Percentiles rank a stretch among this genome's conserved stretches.
Conservation (phyloP, 768 basidiomycete genomes). For the Mycena albidolilacea region DNA sequence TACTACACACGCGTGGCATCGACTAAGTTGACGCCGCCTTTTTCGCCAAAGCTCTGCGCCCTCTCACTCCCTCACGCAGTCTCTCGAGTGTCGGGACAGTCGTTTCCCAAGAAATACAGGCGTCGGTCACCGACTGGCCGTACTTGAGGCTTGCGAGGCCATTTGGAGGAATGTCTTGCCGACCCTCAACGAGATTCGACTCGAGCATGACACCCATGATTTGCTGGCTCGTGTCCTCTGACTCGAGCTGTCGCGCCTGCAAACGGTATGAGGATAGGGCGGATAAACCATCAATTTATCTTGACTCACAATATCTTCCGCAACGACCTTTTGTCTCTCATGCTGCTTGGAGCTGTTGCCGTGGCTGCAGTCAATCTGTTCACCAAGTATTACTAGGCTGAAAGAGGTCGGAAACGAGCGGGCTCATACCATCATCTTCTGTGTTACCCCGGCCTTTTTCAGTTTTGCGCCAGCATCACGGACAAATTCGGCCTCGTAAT, state of each 20-base stretch:
- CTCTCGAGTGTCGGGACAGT: conserved; percentile 87
- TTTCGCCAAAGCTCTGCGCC: conserved; percentile 70
- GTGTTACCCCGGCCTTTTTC: conserved; percentile 80
- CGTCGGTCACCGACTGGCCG: conserved; percentile 91
- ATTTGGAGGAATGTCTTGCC: conserved; percentile 84
- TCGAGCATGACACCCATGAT: conserved; percentile 98
- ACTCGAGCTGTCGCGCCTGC: conserved; percentile 82
- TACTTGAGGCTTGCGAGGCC: conserved; percentile 84
- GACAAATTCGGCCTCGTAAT: conserved; percentile 87
- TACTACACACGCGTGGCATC: too few relatives aligned
- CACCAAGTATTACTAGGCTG: not conserved
- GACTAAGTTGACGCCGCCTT: conserved; percentile 43
- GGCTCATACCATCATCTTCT: conserved; percentile 86
- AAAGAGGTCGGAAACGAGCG: not conserved
- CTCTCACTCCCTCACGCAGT: conserved; percentile 89
- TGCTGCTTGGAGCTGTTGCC: conserved; percentile 97
- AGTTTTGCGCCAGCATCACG: conserved; percentile 82
- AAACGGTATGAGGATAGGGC: conserved; percentile 37
- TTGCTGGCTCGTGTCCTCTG: conserved; percentile 74
- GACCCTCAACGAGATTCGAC: conserved; percentile 89
- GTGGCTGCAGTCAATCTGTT: conserved; percentile 95
- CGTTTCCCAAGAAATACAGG: conserved; percentile 91
- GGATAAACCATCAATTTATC: conserved; percentile 15
- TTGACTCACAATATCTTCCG: conserved; percentile 85
- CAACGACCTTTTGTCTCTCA: conserved; percentile 88